Evolutionary conservation across 106 monocot genomes (phyloP), one percentile per base, ranked within the genome.

Genomic region (Platanthera zijinensis): DNA sequence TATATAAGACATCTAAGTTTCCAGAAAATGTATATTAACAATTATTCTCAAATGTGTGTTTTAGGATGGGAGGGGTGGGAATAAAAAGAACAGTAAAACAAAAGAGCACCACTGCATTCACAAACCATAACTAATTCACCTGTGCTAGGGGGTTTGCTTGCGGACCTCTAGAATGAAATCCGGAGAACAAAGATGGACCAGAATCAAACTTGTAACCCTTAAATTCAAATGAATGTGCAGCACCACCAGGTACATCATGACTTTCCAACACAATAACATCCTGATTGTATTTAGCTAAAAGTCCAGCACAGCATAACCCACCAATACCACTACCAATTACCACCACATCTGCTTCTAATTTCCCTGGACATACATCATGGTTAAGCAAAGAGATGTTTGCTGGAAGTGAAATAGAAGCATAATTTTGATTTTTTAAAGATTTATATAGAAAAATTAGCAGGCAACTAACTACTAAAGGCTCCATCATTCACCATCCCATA

Each of bases 141-240:
- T 93, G 96, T 45, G 93, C 91, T 74, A 97, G 91, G 71, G 96
- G 93, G 84, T 97, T 97, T 66, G 96, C 96, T 74, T 97, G 96
- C 61, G 81, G 86, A 14, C 96, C 93, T 82, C 91, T 89, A 70
- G 96, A 93, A 62, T 91, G 93, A 84, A 97, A 93, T 14, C 96
- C 96, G 59, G 96, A 97, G 75, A 96, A 96, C 73, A 96, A 83
- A 46, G 96, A 96, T 22, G 96, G 96, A 13, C 96, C 96, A 3
- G 96, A 97, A 62, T 97, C 96, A 79, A 97, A 97, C 71, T 89
- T 89, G 77, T 87, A 97, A 73, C 87, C 96, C 82, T 97, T 97
- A 45, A 93, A 82, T 48, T 91, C 86, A 63, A 97, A 97, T 49
- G 93, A 91, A 82, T 97, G 96, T 63, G 96, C 96, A 68, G 93